Percentiles rank a stretch among this genome's conserved stretches.
Evolutionary conservation across 208 protist genomes (phyloP).

Genomic region (Sergeia podlipaevii): DNA sequence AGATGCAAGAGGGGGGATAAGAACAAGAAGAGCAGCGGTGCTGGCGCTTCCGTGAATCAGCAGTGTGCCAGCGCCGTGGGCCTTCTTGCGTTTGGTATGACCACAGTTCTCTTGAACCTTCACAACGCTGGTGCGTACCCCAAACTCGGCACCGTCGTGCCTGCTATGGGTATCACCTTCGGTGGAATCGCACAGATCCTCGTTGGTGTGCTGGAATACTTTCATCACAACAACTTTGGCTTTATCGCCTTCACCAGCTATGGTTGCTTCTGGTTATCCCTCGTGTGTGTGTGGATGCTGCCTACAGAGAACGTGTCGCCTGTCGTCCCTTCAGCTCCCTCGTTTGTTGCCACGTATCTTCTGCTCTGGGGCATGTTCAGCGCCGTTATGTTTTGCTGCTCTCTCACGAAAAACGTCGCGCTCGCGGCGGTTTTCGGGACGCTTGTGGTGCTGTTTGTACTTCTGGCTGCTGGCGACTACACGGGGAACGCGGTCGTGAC

Average conservation of each 20-base stretch:
- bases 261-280: slow-evolving; percentile 51
- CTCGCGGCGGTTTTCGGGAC: slow-evolving; percentile 15
- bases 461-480: slow-evolving; percentile 36
- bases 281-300: slow-evolving; percentile 41
- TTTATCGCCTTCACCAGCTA: slow-evolving; percentile 35
- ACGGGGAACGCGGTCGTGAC: slow-evolving; percentile 6
- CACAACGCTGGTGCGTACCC: slow-evolving; percentile 35
- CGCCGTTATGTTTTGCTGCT: slow-evolving; percentile 14
- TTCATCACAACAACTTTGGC: slow-evolving; percentile 47
- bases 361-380: slow-evolving; percentile 24
- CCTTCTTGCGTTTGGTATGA: slow-evolving; percentile 54
- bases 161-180: slow-evolving; percentile 42
- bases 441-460: slow-evolving; percentile 23
- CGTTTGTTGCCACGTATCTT: slow-evolving; percentile 13
- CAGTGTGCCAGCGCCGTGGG: slow-evolving; percentile 30
- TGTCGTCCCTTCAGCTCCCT: neutral
- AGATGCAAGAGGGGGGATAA: too few species aligned
- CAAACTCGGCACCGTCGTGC: slow-evolving; percentile 20
- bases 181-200: slow-evolving; percentile 52
- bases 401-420: slow-evolving; percentile 10
- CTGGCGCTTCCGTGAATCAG: too few species aligned
- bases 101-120: slow-evolving; percentile 53
- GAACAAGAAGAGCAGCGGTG: too few species aligned
- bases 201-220: slow-evolving; percentile 49
- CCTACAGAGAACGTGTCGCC: slow-evolving; percentile 4